Percentiles rank a stretch among this genome's conserved stretches.
Evolutionary conservation across 306 rosid species (phyloP).

Genomic region (Canavalia gladiata): DNA sequence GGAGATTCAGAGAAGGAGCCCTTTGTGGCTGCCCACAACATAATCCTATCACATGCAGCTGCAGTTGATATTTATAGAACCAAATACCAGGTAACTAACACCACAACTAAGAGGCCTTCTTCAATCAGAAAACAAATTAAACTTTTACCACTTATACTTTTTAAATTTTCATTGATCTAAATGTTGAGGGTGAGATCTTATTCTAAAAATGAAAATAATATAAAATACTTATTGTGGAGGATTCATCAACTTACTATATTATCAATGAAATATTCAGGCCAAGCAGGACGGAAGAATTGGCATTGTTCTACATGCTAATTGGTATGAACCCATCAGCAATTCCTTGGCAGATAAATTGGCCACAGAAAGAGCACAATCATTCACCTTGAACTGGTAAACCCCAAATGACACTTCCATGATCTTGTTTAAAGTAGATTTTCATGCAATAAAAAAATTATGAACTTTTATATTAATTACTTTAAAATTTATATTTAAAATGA

Average conservation of each 20-base stretch:
- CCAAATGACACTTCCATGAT: background rate
- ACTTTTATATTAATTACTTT: too few species aligned
- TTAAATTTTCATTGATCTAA: background rate
- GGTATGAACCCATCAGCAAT: slow-evolving; percentile 70
- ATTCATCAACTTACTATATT: background rate
- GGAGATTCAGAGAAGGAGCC: slow-evolving; percentile 83
- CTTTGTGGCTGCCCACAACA: slow-evolving; percentile 70
- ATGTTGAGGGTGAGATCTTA: background rate
- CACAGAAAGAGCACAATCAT: slow-evolving; percentile 71
- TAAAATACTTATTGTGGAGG: background rate
- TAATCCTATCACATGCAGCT: slow-evolving; percentile 74
- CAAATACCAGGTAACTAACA: slow-evolving; percentile 65
- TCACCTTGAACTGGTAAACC: slow-evolving; percentile 62
- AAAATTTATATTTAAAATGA: too few species aligned
- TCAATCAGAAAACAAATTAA: background rate
- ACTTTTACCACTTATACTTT: background rate
- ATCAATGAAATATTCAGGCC: slow-evolving; percentile 51
- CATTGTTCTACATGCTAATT: slow-evolving; percentile 50
- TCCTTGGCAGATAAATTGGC: slow-evolving; percentile 66
- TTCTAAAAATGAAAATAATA: background rate
- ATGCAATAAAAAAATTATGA: too few species aligned
- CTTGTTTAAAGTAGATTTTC: background rate
- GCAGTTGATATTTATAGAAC: slow-evolving; percentile 68
- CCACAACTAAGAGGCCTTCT: background rate
- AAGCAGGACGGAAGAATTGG: slow-evolving; percentile 78